Conservation (phyloP, 176 grass and related monocot species). For the Phoenix dactylifera region DNA sequence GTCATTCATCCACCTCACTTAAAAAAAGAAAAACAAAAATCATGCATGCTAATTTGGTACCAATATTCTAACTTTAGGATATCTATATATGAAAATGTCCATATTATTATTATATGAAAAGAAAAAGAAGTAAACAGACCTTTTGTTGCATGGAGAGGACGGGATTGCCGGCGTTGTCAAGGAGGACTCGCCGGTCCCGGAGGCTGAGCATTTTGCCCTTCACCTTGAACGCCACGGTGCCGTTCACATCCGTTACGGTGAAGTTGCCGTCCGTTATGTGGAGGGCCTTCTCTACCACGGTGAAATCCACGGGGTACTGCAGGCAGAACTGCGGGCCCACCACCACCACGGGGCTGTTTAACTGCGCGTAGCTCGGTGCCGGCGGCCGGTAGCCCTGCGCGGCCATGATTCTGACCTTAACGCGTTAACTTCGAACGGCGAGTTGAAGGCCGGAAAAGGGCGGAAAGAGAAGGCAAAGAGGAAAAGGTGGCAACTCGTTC, state of each 20-base stretch:
- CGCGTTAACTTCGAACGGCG: no score
- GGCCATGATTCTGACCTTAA: no score
- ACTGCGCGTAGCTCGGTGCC: no score
- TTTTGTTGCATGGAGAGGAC: constrained; percentile 29
- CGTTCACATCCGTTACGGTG: constrained; percentile 19
- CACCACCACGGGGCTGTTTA: constrained; percentile 14
- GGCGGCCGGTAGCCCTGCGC: no score
- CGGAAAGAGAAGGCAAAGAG: no score
- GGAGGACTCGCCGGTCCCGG: constrained; percentile 22
- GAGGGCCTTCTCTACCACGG: constrained; percentile 14
- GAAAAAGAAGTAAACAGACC: neutral
- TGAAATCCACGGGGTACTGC: constrained; percentile 18
- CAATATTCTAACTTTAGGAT: no score
- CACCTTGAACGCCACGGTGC: constrained; percentile 26
- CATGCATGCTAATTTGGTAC: no score
- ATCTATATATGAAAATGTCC: neutral
- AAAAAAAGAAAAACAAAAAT: no score
- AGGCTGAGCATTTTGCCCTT: constrained; percentile 23
- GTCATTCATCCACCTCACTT: no score
- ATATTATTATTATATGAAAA: neutral
- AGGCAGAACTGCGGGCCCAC: constrained; percentile 29
- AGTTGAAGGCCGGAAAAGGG: no score
- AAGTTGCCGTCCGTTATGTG: constrained; percentile 22
- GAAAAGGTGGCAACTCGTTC: no score
- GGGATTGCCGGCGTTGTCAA: constrained; percentile 24